Conservation (phyloP, 2,329 filamentous ascomycete genomes). For the Pseudogymnoascus sp. region DNA sequence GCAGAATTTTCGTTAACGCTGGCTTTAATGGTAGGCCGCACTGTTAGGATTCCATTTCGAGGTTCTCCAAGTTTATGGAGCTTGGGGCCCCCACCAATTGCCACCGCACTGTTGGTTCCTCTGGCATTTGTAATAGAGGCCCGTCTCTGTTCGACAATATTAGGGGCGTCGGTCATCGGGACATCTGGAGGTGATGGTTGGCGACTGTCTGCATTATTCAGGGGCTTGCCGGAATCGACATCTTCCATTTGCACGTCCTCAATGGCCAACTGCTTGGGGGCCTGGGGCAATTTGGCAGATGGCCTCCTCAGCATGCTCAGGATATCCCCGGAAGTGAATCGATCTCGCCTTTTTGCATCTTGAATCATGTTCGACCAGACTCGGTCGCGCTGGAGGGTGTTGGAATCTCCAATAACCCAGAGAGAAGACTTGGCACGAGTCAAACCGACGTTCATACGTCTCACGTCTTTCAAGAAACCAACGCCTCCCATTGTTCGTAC, state of each 20-base stretch:
- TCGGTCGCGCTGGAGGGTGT: slow-evolving; percentile 75
- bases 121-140: not conserved
- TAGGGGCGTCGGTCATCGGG: not conserved
- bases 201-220: not conserved
- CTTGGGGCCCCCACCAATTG: not conserved
- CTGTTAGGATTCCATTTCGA: not conserved
- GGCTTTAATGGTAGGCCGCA: not conserved
- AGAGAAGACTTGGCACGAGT: slow-evolving; percentile 94
- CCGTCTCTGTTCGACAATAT: not conserved
- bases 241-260: slow-evolving; percentile 4
- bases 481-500: slow-evolving; percentile 92
- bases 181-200: not conserved
- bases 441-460: slow-evolving; percentile 98
- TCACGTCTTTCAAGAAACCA: slow-evolving; percentile 95
- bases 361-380: slow-evolving; percentile 85
- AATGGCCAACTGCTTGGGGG: not conserved
- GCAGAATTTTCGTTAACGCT: not conserved
- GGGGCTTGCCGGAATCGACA: not conserved
- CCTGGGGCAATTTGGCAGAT: not conserved
- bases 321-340: slow-evolving; percentile 67
- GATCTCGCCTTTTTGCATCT: slow-evolving; percentile 65
- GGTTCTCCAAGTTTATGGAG: not conserved
- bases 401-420: slow-evolving; percentile 91
- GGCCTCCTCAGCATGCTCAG: slow-evolving; percentile 45
- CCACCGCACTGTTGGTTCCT: not conserved